Evolutionary conservation across 1,139 yeast species (phyloP), one percentile per base, ranked within the genome.

Genomic region (Kazachstania sp.): DNA sequence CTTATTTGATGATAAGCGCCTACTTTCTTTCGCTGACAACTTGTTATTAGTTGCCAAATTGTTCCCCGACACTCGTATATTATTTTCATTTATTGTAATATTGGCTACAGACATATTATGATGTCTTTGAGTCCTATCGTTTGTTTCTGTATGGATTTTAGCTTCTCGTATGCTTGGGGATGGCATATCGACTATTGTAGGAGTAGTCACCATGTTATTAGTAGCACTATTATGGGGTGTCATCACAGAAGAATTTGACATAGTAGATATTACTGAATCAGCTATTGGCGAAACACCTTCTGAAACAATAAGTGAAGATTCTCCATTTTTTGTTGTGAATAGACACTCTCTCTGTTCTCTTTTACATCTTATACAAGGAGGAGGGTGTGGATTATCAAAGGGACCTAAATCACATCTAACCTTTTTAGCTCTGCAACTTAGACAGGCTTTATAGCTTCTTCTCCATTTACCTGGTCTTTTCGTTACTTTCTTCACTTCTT

Each of bases 331-430:
- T 37, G 39, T 19, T 5, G 49, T 39, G 66, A 88, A 84, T 23
- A 82, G 80, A 67, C 97, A 88, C 56, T 83, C 87, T 57, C 77
- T 78, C 19, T 94, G 71, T 60, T 88, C 95, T 45, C 96, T 72
- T 51, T 77, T 73, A 60, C 97, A 88, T 46, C 97, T 69, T 3
- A 80, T 83, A 72, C 97, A 90, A 18, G 94, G 94, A 6, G 95
- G 95, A 8, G 79, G 81, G 45, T 74, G 72, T 0, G 95, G 95
- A 49, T 73, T 74, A 49, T 81, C 83, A 12, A 81, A 78, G 3
- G 82, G 79, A 1, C 95, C 95, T 54, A 87, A 67, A 59, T 86
- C 95, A 68, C 97, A 88, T 59, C 82, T 81, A 43, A 86, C 86
- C 60, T 88, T 88, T 36, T 95, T 75, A 9, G 81, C 77, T 13